Conservation (phyloP, 1,284 basidiomycete genomes). For the Porphyrellus sp. region DNA sequence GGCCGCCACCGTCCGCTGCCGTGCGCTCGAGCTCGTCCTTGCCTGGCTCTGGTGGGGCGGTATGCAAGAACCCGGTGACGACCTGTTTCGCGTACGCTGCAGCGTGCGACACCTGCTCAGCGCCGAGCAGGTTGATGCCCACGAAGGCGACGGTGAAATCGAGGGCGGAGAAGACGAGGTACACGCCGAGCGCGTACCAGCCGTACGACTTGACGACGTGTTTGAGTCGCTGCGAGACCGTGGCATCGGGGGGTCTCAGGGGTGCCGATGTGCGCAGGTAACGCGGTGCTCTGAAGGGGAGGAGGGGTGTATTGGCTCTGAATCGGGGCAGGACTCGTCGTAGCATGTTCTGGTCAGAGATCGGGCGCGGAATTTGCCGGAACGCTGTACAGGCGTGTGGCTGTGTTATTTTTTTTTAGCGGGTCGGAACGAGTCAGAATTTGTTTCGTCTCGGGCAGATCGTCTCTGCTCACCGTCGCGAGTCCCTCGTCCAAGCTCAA, state of each 20-base stretch:
- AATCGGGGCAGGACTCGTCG: constrained; percentile 34
- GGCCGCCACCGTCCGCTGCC: constrained; percentile 37
- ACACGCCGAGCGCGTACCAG: constrained; percentile 89
- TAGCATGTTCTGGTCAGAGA: constrained; percentile 9
- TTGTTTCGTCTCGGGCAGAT: constrained; percentile 22
- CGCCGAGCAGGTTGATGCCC: constrained; percentile 84
- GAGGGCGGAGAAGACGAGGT: constrained; percentile 64
- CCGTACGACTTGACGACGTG: constrained; percentile 89
- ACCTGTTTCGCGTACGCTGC: constrained; percentile 58
- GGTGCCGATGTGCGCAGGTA: constrained; percentile 50
- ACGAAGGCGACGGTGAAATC: constrained; percentile 85
- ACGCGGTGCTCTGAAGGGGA: constrained; percentile 45
- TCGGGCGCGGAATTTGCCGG: constrained; percentile 13
- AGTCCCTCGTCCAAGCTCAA: constrained; percentile 15
- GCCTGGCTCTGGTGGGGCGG: constrained; percentile 60
- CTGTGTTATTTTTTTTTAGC: constrained; percentile 19
- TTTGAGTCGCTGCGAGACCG: constrained; percentile 75
- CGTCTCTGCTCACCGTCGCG: constrained; percentile 19
- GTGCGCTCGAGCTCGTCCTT: constrained; percentile 49
- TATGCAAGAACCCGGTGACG: constrained; percentile 41
- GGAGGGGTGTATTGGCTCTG: constrained; percentile 39
- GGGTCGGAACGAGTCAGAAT: constrained; percentile 1
- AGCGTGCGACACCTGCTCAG: constrained; percentile 79
- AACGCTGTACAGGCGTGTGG: constrained; percentile 28
- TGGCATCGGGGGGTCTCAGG: constrained; percentile 50